These are phyloP conservation scores for Globisporangium spinosum DNA, from an alignment of 352 stramenopile genomes.

Conservation along the genomic window DNA sequence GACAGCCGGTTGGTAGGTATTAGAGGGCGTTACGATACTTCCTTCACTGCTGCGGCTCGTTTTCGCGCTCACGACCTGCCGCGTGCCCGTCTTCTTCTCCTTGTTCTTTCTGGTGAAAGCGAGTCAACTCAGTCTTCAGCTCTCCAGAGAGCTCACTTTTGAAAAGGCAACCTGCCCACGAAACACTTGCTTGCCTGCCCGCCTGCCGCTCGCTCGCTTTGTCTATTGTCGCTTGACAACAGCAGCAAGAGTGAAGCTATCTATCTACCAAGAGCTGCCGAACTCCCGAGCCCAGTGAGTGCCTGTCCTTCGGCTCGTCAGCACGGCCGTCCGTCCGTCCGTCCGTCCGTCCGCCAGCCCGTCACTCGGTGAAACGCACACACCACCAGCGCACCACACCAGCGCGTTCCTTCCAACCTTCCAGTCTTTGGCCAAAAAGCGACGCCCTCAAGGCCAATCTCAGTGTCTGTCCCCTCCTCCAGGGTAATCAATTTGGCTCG, in stretches of 20 bases:
- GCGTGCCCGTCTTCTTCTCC: not conserved
- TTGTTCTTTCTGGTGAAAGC: not conserved
- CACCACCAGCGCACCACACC: not conserved
- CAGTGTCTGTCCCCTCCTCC: not conserved
- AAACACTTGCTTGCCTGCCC: conserved; percentile 5
- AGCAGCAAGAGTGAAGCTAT: too few relatives aligned
- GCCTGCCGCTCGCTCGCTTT: not conserved
- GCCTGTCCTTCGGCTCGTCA: not conserved
- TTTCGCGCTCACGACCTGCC: not conserved
- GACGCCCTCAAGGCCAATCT: too few relatives aligned
- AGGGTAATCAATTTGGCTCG: not conserved
- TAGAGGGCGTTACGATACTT: not conserved
- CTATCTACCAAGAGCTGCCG: too few relatives aligned
- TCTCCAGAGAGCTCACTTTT: conserved; percentile 8
- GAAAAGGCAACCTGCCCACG: conserved; percentile 6
- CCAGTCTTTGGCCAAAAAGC: not conserved
- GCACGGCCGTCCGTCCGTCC: not conserved
- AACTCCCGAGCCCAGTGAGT: too few relatives aligned
- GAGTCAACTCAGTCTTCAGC: not conserved
- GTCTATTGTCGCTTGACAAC: not conserved
- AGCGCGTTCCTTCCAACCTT: not conserved
- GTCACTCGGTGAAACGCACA: not conserved
- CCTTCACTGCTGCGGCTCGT: not conserved
- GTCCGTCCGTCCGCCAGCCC: not conserved
- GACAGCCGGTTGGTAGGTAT: not conserved